phyloP scores from a whole-genome alignment of 1,284 basidiomycete genomes.

The Trichosporon sp. region DNA sequence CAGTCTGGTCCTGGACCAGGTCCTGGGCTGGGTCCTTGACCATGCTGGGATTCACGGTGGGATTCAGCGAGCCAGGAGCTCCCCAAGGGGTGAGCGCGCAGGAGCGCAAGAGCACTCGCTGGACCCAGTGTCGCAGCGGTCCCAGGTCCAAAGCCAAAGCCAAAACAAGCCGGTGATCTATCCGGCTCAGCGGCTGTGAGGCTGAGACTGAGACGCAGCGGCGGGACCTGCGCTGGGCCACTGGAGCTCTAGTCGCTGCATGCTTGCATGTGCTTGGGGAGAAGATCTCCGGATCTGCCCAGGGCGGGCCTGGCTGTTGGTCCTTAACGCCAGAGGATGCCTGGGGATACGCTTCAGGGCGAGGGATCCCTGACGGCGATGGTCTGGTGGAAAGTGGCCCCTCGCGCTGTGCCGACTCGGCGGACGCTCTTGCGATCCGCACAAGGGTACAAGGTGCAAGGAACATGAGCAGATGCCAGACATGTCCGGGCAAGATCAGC shows the following conservation, averaged over 20 bases:
- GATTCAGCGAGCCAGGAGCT: neutral
- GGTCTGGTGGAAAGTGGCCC: neutral
- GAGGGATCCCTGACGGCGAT: neutral
- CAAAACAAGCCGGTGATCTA: neutral
- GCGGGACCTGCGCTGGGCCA: neutral
- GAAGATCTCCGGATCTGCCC: neutral
- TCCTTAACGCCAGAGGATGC: neutral
- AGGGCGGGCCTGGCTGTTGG: neutral
- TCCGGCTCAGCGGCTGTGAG: neutral
- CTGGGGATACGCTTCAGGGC: neutral
- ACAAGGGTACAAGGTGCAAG: neutral
- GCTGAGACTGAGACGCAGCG: neutral
- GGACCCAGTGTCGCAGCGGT: neutral
- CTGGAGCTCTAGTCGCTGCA: neutral
- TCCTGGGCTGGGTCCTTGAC: neutral
- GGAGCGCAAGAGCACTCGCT: too few relatives aligned
- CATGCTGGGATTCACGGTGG: neutral
- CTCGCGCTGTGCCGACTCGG: neutral
- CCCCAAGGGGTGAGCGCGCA: too few relatives aligned
- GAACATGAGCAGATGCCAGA: neutral
- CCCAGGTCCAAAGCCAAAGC: neutral
- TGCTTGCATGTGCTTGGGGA: neutral
- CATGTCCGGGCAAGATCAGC: neutral
- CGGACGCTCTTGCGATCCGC: neutral
- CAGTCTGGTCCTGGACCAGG: neutral